Percentiles rank a stretch among this genome's conserved stretches.
phyloP scores from a whole-genome alignment of 441 rosid species.

The Syzygium syzygioides region DNA sequence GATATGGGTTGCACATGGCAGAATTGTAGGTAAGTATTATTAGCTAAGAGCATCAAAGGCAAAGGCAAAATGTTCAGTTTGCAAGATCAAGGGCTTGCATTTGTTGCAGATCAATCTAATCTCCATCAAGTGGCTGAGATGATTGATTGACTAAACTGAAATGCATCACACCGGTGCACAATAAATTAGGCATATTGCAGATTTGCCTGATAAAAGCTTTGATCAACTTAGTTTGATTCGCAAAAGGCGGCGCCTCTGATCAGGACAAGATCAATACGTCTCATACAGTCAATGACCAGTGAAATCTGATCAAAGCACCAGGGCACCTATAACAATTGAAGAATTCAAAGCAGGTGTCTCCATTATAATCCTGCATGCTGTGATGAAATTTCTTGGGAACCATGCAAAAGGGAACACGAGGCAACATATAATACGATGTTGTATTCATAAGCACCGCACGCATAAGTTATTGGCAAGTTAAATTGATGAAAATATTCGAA shows the following conservation, averaged over 20 bases:
- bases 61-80: background rate
- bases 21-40: background rate
- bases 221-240: background rate
- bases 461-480: background rate
- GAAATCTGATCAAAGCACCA: background rate
- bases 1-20: background rate
- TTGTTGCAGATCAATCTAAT: background rate
- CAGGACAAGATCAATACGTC: background rate
- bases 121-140: background rate
- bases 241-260: background rate
- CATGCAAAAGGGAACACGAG: background rate
- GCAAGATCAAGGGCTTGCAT: background rate
- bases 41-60: background rate
- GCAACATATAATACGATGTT: background rate
- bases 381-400: background rate
- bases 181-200: background rate
- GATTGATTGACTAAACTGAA: background rate
- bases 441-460: background rate
- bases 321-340: background rate
- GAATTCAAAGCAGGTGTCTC: background rate
- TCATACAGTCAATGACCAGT: background rate
- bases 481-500: background rate
- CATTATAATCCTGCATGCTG: background rate
- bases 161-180: background rate
- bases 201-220: background rate